Percentiles rank a stretch among this genome's conserved stretches.
These are phyloP conservation scores for Scedosporium dehoogii DNA, from an alignment of 2,329 filamentous ascomycete species.

Conservation along the genomic window DNA sequence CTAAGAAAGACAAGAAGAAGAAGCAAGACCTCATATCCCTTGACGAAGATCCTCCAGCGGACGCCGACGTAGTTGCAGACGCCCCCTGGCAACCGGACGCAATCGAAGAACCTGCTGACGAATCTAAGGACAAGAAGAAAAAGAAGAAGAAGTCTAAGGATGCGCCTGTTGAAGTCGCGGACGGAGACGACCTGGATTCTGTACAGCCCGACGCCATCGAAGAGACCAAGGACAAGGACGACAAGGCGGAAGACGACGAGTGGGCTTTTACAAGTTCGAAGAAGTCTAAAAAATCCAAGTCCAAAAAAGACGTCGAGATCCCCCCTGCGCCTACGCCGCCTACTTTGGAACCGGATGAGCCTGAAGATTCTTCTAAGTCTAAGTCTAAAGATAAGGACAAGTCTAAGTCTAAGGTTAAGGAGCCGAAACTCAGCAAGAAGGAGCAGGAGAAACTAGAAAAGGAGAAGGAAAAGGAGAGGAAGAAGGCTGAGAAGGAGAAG, in stretches of 20 bases:
- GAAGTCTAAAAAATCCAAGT: constrained; percentile 31
- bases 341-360: constrained; percentile 33
- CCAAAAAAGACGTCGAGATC: constrained; percentile 30
- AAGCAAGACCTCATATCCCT: constrained; percentile 15
- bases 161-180: constrained; percentile 34
- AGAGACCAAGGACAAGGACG: constrained; percentile 31
- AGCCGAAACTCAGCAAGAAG: constrained; percentile 36
- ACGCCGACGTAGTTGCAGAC: constrained; percentile 14
- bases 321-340: constrained; percentile 39
- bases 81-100: constrained; percentile 27
- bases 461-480: constrained; percentile 33
- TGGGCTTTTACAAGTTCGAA: constrained; percentile 21
- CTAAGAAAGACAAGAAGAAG: constrained; percentile 37
- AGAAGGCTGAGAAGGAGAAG: constrained; percentile 18
- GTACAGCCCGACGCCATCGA: constrained; percentile 35
- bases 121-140: constrained; percentile 18
- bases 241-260: constrained; percentile 22
- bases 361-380: constrained; percentile 22
- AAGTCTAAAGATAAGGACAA: constrained; percentile 33
- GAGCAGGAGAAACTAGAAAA: constrained; percentile 42
- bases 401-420: constrained; percentile 22
- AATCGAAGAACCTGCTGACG: constrained; percentile 33
- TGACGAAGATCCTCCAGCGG: constrained; percentile 12
- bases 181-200: constrained; percentile 34
- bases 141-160: constrained; percentile 40